These are phyloP conservation scores for Zelonia costaricensis DNA, from an alignment of 208 protist genomes.

Conservation along the genomic window DNA sequence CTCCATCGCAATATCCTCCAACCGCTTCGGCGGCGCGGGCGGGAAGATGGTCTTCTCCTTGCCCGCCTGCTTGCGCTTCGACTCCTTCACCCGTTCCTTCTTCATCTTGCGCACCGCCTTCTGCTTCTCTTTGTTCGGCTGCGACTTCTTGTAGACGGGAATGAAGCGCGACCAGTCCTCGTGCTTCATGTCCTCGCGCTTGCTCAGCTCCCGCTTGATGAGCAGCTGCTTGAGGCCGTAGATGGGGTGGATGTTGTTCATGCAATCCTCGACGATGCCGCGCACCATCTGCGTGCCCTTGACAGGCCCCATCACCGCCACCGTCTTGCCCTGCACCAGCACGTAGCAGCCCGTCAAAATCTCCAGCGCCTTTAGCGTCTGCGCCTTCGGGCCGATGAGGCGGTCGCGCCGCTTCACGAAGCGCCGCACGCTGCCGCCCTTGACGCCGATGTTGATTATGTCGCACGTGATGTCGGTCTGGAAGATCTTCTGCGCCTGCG, in stretches of 20 bases:
- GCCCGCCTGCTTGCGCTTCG: slow-evolving; percentile 58
- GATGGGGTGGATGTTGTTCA: slow-evolving; percentile 99
- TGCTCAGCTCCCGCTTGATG: slow-evolving; percentile 98
- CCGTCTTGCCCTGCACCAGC: slow-evolving; percentile 98
- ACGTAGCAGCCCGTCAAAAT: slow-evolving; percentile 99
- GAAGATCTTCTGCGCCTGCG: slow-evolving; percentile 97
- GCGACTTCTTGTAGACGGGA: slow-evolving; percentile 95
- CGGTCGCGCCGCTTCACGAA: slow-evolving; percentile 99
- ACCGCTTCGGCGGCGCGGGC: slow-evolving; percentile 81
- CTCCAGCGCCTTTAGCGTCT: slow-evolving; percentile 98
- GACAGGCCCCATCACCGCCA: slow-evolving; percentile 96
- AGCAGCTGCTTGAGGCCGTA: slow-evolving; percentile 99
- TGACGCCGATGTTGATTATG: slow-evolving; percentile 98
- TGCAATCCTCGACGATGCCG: slow-evolving; percentile 99
- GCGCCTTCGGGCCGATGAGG: slow-evolving; percentile 98
- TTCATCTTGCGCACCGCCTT: slow-evolving; percentile 89
- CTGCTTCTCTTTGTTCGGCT: slow-evolving; percentile 90
- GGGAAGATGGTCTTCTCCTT: slow-evolving; percentile 90
- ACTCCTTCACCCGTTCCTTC: slow-evolving; percentile 71
- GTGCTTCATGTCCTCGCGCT: slow-evolving; percentile 95
- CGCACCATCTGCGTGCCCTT: slow-evolving; percentile 97
- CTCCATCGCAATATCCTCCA: slow-evolving; percentile 93
- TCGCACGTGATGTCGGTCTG: slow-evolving; percentile 97
- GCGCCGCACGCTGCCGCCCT: slow-evolving; percentile 96
- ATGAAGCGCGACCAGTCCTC: slow-evolving; percentile 99